Evolutionary conservation across 1,284 basidiomycete species (phyloP).

Genomic region (Omphalotus olearius): DNA sequence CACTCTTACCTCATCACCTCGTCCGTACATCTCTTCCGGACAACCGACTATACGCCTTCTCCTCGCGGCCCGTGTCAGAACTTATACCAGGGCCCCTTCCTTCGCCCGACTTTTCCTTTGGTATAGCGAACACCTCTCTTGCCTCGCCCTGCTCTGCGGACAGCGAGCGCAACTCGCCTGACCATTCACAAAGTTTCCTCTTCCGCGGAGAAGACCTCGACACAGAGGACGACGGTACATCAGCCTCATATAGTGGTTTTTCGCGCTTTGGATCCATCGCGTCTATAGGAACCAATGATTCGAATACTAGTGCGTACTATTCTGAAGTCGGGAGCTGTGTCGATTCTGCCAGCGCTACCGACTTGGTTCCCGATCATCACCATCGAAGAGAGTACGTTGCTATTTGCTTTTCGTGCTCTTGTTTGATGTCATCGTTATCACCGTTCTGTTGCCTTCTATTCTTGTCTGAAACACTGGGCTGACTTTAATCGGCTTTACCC

Average conservation of each 20-base stretch:
- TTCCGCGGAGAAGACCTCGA: constrained; percentile 40
- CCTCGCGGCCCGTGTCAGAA: constrained; percentile 44
- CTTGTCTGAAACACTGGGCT: constrained; percentile 1
- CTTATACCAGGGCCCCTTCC: constrained; percentile 71
- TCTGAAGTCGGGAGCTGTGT: constrained; percentile 43
- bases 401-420: constrained; percentile 47
- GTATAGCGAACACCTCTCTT: constrained; percentile 41
- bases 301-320: constrained; percentile 49
- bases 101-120: constrained; percentile 63
- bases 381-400: constrained; percentile 40
- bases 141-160: constrained; percentile 41
- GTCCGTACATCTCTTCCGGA: constrained; percentile 43
- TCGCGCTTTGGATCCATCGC: constrained; percentile 59
- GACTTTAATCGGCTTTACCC: constrained; percentile 6
- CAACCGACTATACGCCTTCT: constrained; percentile 44
- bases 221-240: constrained; percentile 44
- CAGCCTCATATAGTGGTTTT: constrained; percentile 39
- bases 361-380: constrained; percentile 27
- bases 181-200: constrained; percentile 33
- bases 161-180: constrained; percentile 48
- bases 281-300: constrained; percentile 54
- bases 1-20: constrained; percentile 34
- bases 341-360: constrained; percentile 21
- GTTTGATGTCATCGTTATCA: not conserved
- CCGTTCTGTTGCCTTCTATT: not conserved